Evolutionary conservation across 495 filamentous ascomycete species (phyloP), one percentile per base, ranked within the genome.

Genomic region (Neurospora intermedia): DNA sequence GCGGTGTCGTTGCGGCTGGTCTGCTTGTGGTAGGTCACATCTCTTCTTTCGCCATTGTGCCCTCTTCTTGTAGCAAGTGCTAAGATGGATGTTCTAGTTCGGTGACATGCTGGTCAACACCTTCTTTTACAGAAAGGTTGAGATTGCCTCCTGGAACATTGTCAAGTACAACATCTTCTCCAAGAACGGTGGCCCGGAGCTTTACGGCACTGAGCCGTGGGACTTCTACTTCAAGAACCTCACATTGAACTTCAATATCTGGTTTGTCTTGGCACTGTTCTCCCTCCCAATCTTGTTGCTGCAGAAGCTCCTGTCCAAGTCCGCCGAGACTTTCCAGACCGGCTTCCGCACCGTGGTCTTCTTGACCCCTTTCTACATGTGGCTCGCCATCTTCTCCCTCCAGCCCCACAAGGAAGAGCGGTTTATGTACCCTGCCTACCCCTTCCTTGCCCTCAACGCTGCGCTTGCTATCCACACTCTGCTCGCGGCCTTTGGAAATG

Each of bases 371-470:
- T 95, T 98, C 82, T 98, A 98, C 80, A 87, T 97, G 80, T 99
- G 96, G 96, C 87, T 98, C 35, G 88, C 81, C 8, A 95, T 98
- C 71, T 98, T 99, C 82, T 93, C 93, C 4, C 79, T 90, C 11
- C 96, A 98, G 78, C 91, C 96, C 23, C 96, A 99, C 85, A 99
- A 99, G 77, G 96, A 99, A 81, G 96, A 99, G 79, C 86, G 96
- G 9, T 99, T 99, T 84, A 98, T 99, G 94, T 98, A 97, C 80
- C 95, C 95, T 0, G 91, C 90, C 31, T 99, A 99, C 80, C 96
- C 96, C 10, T 91, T 93, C 70, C 86, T 99, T 35, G 93, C 92
- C n/a, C 85, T 98, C 38, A 96, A 96, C 82, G 95, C 95, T 15
- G 93, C 94, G n/a, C 83, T 97, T 70, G 84, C 93, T 2, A 84